Evolutionary conservation across 257 asterid species (phyloP).

Genomic region (Capsicum rhomboideum): DNA sequence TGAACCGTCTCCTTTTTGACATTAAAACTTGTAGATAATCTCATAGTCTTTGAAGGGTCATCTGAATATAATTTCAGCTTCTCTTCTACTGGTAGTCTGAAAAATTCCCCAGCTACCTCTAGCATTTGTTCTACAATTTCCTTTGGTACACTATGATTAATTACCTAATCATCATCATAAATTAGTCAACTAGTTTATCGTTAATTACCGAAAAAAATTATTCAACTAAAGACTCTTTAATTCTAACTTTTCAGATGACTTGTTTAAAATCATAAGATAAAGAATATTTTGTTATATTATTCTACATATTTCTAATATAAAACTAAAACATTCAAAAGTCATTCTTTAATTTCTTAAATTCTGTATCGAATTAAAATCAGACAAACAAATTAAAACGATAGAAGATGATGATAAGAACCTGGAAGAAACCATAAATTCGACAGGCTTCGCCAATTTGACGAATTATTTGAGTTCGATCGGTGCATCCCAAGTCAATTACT

Average conservation of each 20-base stretch:
- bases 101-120: constrained; percentile 44
- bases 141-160: constrained; percentile 58
- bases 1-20: constrained; percentile 59
- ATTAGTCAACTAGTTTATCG: not conserved
- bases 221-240: no score
- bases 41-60: constrained; percentile 59
- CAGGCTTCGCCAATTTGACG: constrained; percentile 60
- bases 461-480: constrained; percentile 22
- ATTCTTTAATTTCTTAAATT: no score
- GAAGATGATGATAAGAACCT: constrained; percentile 23
- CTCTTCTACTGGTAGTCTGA: constrained; percentile 57
- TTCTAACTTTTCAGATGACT: no score
- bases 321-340: no score
- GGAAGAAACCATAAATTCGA: constrained; percentile 56
- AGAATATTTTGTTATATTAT: no score
- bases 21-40: constrained; percentile 81
- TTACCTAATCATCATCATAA: constrained; percentile 29
- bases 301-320: no score
- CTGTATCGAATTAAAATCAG: no score
- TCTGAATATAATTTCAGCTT: constrained; percentile 77
- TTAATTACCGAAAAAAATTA: not conserved
- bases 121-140: constrained; percentile 48
- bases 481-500: constrained; percentile 43
- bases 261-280: no score
- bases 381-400: no score